Base-by-base conservation (phyloP, 768 basidiomycete genomes). In the Leucosporidium creatinivorum region DNA sequence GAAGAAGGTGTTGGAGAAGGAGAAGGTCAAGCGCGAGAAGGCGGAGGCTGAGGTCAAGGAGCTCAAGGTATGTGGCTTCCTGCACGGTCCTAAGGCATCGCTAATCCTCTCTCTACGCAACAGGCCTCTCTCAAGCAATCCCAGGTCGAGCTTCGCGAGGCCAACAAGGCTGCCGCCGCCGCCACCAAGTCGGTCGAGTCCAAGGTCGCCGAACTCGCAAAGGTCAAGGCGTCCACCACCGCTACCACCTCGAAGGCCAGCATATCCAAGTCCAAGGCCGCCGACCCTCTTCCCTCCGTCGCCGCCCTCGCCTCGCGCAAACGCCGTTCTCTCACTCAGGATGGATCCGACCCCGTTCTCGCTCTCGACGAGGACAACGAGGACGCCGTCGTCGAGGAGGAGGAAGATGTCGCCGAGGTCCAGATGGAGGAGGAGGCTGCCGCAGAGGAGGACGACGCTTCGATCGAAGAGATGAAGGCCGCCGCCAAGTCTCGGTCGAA, bases 41-140 rank as follows among this genome's bases (percentile, higher is more conserved):
- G 28, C 55, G 13, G 65, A 66, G 25, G 33, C 30, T 10, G 65
- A 72, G 28, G 26, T 60, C 62, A 69, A 69, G 67, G 67, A 69
- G 25, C 56, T 68, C 67, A 72, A 69, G 70, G 70, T 68, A 4
- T 36, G 64, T n/a, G 28, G 1, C 10, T 25, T 28, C 4, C 1
- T 25, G n/a, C n/a, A n/a, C 51, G n/a, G 15, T 8, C 13, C 19
- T 31, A 36, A 44, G 23, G 12, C 26, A 2, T 10, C 4, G 23
- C 56, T 61, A 8, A 26, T n/a, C 17, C 1, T 1, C 28, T 60
- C 26, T 30, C n/a, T 18, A 44, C 36, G 7, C 50, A 7, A 2
- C 61, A 72, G 70, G 56, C 60, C 0, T 63, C 58, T 28, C 67
- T 72, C 31, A 72, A 72, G 47, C 23, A 58, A 1, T 28, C 65